Base-by-base conservation (phyloP, 2,329 filamentous ascomycete genomes). In the Sphaerulina musiva region DNA sequence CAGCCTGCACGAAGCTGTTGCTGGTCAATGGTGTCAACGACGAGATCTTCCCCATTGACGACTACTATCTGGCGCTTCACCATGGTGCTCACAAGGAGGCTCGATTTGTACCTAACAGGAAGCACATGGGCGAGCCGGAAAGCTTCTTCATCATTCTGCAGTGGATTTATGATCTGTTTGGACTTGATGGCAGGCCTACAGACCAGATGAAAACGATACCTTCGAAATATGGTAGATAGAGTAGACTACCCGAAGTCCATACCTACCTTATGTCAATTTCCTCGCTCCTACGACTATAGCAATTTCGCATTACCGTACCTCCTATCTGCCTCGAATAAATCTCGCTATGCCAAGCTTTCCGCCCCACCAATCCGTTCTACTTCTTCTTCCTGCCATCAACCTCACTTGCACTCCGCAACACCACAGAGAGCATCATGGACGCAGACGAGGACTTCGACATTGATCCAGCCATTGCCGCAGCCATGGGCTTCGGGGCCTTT, bases 401-500 rank as follows among this genome's bases (percentile, higher is more conserved):
- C 42, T 44, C 41, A 44, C 14, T 44, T 44, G 2, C 23, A 12
- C 2, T n/a, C 20, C 17, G 4, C 26, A 23, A 6, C 23, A n/a
- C 20, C 6, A 34, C 10, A 23, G 12, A 44, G 12, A 43, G 31
- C 48, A 43, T 40, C 12, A 62, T 63, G 57, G 59, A 60, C 45
- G 53, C 58, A 32, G 46, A 55, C 41, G 62, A 67, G n/a, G 63
- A 64, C 23, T 68, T 72, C 57, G 73, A 74, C n/a, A 64, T 73
- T 17, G 75, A 79, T 46, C 72, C 73, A 41, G 79, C 80, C 49
- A 82, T 88, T 68, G 83, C 83, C 20, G 79, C 80, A 41, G 78
- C 80, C 45, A 85, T 90, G 83, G 87, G 87, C 59, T 90, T 90
- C 70, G 79, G 83, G 7, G 78, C 80, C 54, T 91, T 91, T 66